These are phyloP conservation scores for Aspergillus ostianus DNA, from an alignment of 495 filamentous ascomycete species.

Conservation along the genomic window DNA sequence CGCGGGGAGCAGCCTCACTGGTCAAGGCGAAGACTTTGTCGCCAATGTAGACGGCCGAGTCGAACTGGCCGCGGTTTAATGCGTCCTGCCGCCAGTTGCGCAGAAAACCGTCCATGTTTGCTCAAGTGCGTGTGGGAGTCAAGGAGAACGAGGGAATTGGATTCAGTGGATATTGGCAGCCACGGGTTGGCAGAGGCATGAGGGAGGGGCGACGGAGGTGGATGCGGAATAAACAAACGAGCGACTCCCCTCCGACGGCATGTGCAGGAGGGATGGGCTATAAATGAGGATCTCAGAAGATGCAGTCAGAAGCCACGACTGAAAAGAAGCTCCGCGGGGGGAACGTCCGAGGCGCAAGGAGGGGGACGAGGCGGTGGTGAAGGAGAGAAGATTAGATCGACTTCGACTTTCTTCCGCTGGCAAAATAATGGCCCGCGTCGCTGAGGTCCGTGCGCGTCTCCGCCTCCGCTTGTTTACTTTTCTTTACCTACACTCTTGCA, in stretches of 20 bases:
- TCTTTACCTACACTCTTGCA: too few species aligned
- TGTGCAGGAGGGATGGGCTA: not conserved
- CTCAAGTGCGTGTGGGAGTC: conserved; percentile 6
- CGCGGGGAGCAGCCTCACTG: conserved; percentile 49
- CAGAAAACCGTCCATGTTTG: conserved; percentile 81
- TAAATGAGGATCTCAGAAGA: too few species aligned
- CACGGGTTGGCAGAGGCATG: conserved; percentile 1
- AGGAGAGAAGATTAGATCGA: too few species aligned
- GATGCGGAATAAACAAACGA: conserved; percentile 1
- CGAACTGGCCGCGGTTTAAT: conserved; percentile 88
- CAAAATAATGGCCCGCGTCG: not conserved
- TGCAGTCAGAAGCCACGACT: too few species aligned
- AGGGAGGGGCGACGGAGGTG: conserved; percentile 4
- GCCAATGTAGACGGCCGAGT: conserved; percentile 91
- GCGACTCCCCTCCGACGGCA: not conserved
- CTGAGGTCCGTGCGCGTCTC: not conserved
- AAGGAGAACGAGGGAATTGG: not conserved
- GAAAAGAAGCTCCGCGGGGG: too few species aligned
- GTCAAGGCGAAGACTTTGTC: conserved; percentile 96
- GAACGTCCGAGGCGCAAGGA: not conserved
- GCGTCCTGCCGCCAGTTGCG: conserved; percentile 92
- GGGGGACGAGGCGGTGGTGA: not conserved
- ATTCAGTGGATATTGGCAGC: not conserved
- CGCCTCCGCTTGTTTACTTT: conserved; percentile 2
- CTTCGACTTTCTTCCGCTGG: too few species aligned